Percentiles rank a stretch among this genome's conserved stretches.
These are phyloP conservation scores for Entophlyctis helioformis DNA, from an alignment of 192 early-diverging fungal genomes.

Conservation along the genomic window DNA sequence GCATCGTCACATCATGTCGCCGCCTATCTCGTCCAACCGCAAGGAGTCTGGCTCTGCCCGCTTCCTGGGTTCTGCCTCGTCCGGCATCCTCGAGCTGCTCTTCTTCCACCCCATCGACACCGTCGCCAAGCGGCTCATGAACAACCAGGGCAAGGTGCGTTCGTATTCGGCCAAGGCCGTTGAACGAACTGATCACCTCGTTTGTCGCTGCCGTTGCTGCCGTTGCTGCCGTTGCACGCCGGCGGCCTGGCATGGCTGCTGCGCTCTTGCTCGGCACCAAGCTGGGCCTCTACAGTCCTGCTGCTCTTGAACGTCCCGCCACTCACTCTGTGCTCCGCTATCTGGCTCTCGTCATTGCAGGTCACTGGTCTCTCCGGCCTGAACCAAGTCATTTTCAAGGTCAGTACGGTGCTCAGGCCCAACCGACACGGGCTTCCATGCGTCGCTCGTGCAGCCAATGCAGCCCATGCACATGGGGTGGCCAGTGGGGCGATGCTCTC, in stretches of 20 bases:
- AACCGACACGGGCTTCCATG: neutral
- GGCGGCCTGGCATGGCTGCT: too few relatives aligned
- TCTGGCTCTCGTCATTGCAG: too few relatives aligned
- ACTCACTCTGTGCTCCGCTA: too few relatives aligned
- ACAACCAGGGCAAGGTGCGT: constrained; percentile 76
- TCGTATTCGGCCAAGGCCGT: too few relatives aligned
- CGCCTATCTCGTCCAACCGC: constrained; percentile 7
- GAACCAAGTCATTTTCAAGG: constrained; percentile 84
- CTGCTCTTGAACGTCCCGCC: too few relatives aligned
- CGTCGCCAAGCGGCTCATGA: constrained; percentile 95
- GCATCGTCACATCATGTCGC: too few relatives aligned
- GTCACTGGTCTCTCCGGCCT: too few relatives aligned
- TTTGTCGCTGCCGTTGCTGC: too few relatives aligned
- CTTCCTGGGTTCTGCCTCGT: constrained; percentile 77
- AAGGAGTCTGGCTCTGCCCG: constrained; percentile 81
- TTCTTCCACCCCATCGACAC: constrained; percentile 98
- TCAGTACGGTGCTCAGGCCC: constrained; percentile 7
- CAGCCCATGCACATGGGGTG: neutral
- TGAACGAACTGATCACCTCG: too few relatives aligned
- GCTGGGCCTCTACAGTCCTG: too few relatives aligned
- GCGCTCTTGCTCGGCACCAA: too few relatives aligned
- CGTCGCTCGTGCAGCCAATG: neutral
- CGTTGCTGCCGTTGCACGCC: too few relatives aligned
- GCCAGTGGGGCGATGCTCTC: neutral
- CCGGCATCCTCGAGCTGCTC: constrained; percentile 89